A percentile compares a stretch with the other conserved stretches of the same genome.
These are phyloP conservation scores for Eleusine coracana DNA, from an alignment of 176 grass and related monocot genomes.

Conservation along the genomic window DNA sequence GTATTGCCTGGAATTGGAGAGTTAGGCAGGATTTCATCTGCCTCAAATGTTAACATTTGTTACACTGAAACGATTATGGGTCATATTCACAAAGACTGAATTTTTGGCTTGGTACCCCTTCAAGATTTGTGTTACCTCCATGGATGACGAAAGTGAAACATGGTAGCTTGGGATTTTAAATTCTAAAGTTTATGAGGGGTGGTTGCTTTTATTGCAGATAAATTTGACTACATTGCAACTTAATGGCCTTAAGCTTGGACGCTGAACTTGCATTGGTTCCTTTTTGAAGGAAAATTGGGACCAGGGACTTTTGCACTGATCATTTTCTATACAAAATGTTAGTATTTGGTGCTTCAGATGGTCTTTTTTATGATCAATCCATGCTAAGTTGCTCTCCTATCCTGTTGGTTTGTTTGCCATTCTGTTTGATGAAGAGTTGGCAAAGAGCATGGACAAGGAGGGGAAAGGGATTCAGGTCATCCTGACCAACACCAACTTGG, in stretches of 20 bases:
- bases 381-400: not conserved
- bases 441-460: slow-evolving; percentile 31
- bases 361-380: not conserved
- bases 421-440: slow-evolving; percentile 14
- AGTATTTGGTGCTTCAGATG: not conserved
- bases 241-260: too few species aligned
- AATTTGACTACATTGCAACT: not conserved
- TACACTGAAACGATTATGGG: not conserved
- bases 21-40: not conserved
- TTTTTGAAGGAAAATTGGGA: not conserved
- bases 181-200: not conserved
- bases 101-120: not conserved
- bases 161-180: not conserved
- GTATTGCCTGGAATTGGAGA: not conserved
- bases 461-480: slow-evolving; percentile 31
- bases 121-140: too few species aligned
- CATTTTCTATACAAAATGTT: too few species aligned
- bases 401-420: not conserved
- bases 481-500: slow-evolving; percentile 27
- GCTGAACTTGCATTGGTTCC: not conserved
- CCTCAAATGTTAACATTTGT: not conserved
- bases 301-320: not conserved
- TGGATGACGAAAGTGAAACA: not conserved
- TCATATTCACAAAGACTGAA: not conserved
- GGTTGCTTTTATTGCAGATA: not conserved